Base-by-base conservation (phyloP, 305 asterid species). In the Solanum hybrid region DNA sequence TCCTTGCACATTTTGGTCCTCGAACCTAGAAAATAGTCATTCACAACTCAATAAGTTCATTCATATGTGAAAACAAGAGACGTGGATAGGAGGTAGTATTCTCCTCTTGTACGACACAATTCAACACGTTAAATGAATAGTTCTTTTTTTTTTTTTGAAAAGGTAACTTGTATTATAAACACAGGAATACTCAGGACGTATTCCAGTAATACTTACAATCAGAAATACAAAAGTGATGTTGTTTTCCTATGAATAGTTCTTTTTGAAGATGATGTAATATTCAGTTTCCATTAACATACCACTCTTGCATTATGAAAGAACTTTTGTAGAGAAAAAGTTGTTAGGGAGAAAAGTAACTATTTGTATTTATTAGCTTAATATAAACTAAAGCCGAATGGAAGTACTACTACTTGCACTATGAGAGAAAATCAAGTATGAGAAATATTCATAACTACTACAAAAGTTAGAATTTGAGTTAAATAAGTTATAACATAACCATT, bases 1-100 rank as follows among this genome's bases (percentile, higher is more conserved):
- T 93, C 91, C 96, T 89, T 69, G 99, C 99, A 87, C 98, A 97
- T 88, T 92, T 97, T 88, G 99, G 99, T 38, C 99, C 99, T 24
- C 99, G 98, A 89, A 97, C 98, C 99, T 97, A 92, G 88, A 91
- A 80, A 69, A 37, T 7, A 82, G 73, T 51, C 73, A 84, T 10
- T 88, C 32, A 73, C 76, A 46, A 32, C 69, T 86, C 81, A 89
- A 37, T 20, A 51, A 3, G 42, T 24, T 31, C 4, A 84, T 7
- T 12, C 42, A 84, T 84, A 31, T 32, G 29, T 84, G 76, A 84
- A 84, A 51, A 51, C 32, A 56, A 56, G 32, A 85, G 13, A 85
- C 17, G 2, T 17, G 22, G 1, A 56, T 31, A 85, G 75, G 31
- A 85, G 31, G 87, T 20, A 29, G 1, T 84, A 16, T 84, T 84